A percentile compares a stretch with the other conserved stretches of the same genome.
These are phyloP conservation scores for Cercospora brassicicola DNA, from an alignment of 2,329 filamentous ascomycete species.

Conservation along the genomic window DNA sequence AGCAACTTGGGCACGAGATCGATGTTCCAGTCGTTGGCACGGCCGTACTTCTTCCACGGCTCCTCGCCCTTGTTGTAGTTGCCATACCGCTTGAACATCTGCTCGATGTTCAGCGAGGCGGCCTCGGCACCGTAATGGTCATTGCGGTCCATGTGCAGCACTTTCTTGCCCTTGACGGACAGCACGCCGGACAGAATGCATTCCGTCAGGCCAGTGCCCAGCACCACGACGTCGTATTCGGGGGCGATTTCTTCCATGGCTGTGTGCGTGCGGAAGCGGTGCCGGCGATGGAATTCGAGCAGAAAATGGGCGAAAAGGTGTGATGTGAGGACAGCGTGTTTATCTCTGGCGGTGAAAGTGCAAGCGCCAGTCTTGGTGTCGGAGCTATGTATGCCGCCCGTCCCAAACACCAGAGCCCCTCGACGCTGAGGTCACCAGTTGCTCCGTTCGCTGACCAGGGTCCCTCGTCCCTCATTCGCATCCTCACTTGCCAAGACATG, in stretches of 20 bases:
- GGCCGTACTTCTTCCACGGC: conserved; percentile 97
- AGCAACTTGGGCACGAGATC: conserved; percentile 97
- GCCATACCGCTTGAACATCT: conserved; percentile 95
- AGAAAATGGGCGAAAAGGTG: background rate
- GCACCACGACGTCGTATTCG: conserved; percentile 97
- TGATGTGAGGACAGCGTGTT: background rate
- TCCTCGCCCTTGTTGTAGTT: conserved; percentile 77
- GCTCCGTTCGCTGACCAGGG: conserved; percentile 2
- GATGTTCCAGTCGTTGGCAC: conserved; percentile 98
- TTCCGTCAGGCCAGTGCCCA: conserved; percentile 97
- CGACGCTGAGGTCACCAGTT: background rate
- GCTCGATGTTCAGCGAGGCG: conserved; percentile 93
- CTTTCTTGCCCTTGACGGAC: conserved; percentile 98
- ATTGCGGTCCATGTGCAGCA: conserved; percentile 97
- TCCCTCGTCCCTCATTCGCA: background rate
- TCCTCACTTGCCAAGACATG: background rate
- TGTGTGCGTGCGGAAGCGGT: conserved; percentile 36
- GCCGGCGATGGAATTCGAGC: background rate
- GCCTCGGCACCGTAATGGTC: conserved; percentile 98
- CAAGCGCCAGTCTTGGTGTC: conserved; percentile 1
- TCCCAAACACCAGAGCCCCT: background rate
- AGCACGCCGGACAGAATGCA: conserved; percentile 97
- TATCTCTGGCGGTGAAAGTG: conserved; percentile 4
- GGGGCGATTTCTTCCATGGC: conserved; percentile 95
- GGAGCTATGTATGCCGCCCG: background rate